Conservation (phyloP, 345 rosid species). For the Eucalyptus dawsonii region DNA sequence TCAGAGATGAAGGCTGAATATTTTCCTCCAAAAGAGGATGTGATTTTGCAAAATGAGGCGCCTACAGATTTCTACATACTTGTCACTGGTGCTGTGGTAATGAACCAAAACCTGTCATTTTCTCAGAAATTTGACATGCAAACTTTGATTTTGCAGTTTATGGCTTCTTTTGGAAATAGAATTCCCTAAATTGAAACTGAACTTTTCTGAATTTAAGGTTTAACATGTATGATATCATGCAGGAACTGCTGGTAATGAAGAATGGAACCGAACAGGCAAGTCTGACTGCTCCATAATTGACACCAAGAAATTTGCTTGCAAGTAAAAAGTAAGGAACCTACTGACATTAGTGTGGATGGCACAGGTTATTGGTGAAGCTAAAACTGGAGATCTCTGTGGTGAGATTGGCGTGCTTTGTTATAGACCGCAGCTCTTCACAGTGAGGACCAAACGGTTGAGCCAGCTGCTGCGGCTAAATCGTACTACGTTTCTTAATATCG, state of each 20-base stretch:
- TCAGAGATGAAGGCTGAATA: conserved; percentile 85
- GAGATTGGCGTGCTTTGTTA: conserved; percentile 88
- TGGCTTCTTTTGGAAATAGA: background rate
- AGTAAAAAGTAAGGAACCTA: background rate
- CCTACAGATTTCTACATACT: conserved; percentile 75
- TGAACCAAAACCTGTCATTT: background rate
- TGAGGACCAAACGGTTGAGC: conserved; percentile 75
- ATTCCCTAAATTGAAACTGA: background rate
- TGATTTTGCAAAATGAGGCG: conserved; percentile 74
- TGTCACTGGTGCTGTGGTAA: conserved; percentile 69
- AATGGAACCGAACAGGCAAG: conserved; percentile 45
- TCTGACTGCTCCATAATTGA: background rate
- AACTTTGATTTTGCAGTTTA: background rate
- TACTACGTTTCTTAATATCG: conserved; percentile 64
- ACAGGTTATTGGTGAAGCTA: conserved; percentile 63
- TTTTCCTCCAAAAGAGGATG: conserved; percentile 85
- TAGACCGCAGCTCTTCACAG: conserved; percentile 83
- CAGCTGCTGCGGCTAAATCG: conserved; percentile 87
- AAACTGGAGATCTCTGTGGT: conserved; percentile 70
- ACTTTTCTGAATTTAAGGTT: background rate
- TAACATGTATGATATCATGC: background rate
- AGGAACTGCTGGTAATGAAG: conserved; percentile 43
- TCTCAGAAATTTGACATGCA: background rate
- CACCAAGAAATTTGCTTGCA: background rate
- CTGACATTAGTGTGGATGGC: background rate